phyloP scores from a whole-genome alignment of 345 rosid species.

The Triadica sebifera region DNA sequence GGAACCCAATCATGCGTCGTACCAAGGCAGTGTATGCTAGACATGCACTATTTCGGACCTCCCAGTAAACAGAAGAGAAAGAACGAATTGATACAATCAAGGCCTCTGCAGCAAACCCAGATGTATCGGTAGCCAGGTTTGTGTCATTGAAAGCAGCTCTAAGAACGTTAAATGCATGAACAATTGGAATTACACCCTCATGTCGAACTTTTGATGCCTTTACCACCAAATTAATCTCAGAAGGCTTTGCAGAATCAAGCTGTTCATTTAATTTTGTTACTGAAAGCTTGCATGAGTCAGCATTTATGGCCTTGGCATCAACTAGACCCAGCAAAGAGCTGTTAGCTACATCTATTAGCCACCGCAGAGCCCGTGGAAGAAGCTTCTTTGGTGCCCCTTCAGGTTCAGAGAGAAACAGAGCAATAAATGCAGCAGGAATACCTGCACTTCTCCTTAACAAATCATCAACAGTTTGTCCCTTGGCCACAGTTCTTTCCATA shows the following conservation, averaged over 20 bases:
- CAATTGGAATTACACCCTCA: slow-evolving; percentile 92
- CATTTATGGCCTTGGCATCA: slow-evolving; percentile 28
- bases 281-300: slow-evolving; percentile 26
- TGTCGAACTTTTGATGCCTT: slow-evolving; percentile 76
- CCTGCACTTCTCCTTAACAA: slow-evolving; percentile 97
- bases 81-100: slow-evolving; percentile 73
- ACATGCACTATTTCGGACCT: slow-evolving; percentile 92
- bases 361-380: slow-evolving; percentile 73
- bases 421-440: slow-evolving; percentile 93
- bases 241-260: slow-evolving; percentile 19
- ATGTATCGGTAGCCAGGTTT: slow-evolving; percentile 90
- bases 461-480: slow-evolving; percentile 91
- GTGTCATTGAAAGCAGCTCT: slow-evolving; percentile 92
- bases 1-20: slow-evolving; percentile 88
- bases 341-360: slow-evolving; percentile 81
- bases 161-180: slow-evolving; percentile 90
- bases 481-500: slow-evolving; percentile 83
- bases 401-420: slow-evolving; percentile 91
- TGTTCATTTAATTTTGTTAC: slow-evolving; percentile 29
- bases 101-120: slow-evolving; percentile 94
- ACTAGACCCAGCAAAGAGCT: slow-evolving; percentile 42
- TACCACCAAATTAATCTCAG: slow-evolving; percentile 40
- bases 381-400: slow-evolving; percentile 95
- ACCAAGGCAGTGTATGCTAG: slow-evolving; percentile 86
- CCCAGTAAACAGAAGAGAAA: slow-evolving; percentile 96